Base-by-base conservation (phyloP, 2,329 filamentous ascomycete species). In the Stromatinia cepivora region DNA sequence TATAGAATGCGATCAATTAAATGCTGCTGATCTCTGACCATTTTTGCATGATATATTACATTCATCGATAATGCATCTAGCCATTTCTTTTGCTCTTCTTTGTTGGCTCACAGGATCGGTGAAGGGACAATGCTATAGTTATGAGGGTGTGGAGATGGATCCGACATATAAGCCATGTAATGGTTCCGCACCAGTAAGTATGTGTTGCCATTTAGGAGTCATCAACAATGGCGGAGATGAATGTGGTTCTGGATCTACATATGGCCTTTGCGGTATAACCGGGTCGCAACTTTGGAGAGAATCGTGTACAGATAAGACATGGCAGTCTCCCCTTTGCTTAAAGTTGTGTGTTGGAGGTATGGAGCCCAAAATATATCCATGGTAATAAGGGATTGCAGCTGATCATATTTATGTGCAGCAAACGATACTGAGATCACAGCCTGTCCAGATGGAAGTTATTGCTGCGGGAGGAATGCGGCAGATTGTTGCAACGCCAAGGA, bases 211-310 rank as follows among this genome's bases (percentile, higher is more conserved):
- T 45, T 5, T 57, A 3, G 67, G 62, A 17, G 11, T n/a, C 4
- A 1, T 3, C 17, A 34, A 34, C 22, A 69, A 66, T 31, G 54
- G 54, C 5, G 67, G 62, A 22, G 67, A 69, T 10, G 42, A n/a
- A 20, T 69, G 62, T n/a, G 62, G 67, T 8, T 53, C 67, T 4
- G 67, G 62, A 34, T 69, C 67, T 50, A 22, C 67, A 1, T 69
- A 66, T 4, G 67, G 67, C n/a, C 62, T 69, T 45, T 69, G 62
- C 11, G 67, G 67, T 45, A 45, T 69, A 34, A 69, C 45, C 20
- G 67, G 62, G 1, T 15, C 62, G 25, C 62, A 69, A 45, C 34
- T 69, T 17, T 69, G 62, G 62, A 50, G 67, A 46, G 67, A 69
- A 25, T 69, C 67, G 3, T 66, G 67, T 66, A 69, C 62, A 13